Percentiles rank a stretch among this genome's conserved stretches.
Conservation (phyloP, 2,329 filamentous ascomycete species). For the Colletotrichum noveboracense region DNA sequence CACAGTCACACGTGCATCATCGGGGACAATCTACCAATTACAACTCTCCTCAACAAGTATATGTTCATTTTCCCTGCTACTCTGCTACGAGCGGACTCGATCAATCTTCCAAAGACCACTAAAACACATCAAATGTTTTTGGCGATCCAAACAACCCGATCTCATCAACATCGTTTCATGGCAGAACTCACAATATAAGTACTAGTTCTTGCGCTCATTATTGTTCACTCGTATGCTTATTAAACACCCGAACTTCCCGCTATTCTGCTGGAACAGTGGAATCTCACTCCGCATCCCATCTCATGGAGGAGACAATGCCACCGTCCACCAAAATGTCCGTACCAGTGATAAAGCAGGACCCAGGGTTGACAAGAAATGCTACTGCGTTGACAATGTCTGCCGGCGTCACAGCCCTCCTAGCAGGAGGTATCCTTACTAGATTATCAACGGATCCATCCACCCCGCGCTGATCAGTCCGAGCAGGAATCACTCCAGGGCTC, state of each 20-base stretch:
- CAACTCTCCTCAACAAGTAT: neutral
- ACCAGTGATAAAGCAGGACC: neutral
- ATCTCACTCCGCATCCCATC: neutral
- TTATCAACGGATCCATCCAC: neutral
- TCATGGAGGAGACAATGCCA: neutral
- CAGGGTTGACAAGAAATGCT: neutral
- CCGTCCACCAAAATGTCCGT: neutral
- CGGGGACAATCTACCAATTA: neutral
- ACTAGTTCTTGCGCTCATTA: neutral
- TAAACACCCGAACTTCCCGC: rapidly evolving
- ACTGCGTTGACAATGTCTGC: neutral
- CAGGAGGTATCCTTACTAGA: neutral
- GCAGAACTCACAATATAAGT: rapidly evolving
- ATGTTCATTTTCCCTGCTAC: rapidly evolving
- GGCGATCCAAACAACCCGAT: rapidly evolving
- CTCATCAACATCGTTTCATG: neutral
- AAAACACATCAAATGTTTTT: rapidly evolving
- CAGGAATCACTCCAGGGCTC: neutral
- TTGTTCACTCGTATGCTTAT: rapidly evolving
- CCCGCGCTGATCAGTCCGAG: neutral
- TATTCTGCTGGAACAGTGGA: no score
- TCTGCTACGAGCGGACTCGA: neutral
- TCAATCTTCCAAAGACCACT: neutral
- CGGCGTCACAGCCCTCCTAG: neutral
- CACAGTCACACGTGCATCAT: neutral